These are phyloP conservation scores for Neurospora sp. DNA, from an alignment of 2,329 filamentous ascomycete genomes.

Conservation along the genomic window DNA sequence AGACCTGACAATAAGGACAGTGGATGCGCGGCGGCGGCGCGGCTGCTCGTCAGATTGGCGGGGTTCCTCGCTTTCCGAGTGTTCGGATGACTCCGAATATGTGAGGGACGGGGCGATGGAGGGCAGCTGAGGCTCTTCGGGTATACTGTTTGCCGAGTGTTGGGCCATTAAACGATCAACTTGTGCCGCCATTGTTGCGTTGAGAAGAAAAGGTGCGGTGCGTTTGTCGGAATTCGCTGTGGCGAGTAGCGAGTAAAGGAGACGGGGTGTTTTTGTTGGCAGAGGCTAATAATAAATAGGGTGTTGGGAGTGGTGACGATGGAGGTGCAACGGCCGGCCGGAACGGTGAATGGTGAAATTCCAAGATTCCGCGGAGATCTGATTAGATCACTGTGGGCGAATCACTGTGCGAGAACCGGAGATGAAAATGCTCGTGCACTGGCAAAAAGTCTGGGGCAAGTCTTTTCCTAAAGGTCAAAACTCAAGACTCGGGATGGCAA, in stretches of 20 bases:
- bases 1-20: slow-evolving; percentile 55
- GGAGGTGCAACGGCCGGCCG: neutral
- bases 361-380: neutral
- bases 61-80: slow-evolving; percentile 41
- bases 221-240: neutral
- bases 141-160: slow-evolving; percentile 31
- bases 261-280: neutral
- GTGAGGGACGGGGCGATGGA: slow-evolving; percentile 53
- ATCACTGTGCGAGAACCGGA: neutral
- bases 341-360: neutral
- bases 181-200: slow-evolving; percentile 24
- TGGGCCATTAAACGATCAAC: slow-evolving; percentile 31
- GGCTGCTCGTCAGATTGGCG: slow-evolving; percentile 28
- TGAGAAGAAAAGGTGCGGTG: neutral
- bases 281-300: neutral
- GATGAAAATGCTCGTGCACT: neutral
- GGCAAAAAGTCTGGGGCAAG: neutral
- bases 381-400: neutral
- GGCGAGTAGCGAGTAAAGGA: neutral
- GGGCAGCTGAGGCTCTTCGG: slow-evolving; percentile 34
- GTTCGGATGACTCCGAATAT: slow-evolving; percentile 52
- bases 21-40: slow-evolving; percentile 56
- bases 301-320: neutral
- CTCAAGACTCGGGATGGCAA: neutral
- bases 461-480: neutral